Evolutionary conservation across 768 basidiomycete genomes (phyloP), one percentile per base, ranked within the genome.

Genomic region (Tylopilus vinaceipallidus): DNA sequence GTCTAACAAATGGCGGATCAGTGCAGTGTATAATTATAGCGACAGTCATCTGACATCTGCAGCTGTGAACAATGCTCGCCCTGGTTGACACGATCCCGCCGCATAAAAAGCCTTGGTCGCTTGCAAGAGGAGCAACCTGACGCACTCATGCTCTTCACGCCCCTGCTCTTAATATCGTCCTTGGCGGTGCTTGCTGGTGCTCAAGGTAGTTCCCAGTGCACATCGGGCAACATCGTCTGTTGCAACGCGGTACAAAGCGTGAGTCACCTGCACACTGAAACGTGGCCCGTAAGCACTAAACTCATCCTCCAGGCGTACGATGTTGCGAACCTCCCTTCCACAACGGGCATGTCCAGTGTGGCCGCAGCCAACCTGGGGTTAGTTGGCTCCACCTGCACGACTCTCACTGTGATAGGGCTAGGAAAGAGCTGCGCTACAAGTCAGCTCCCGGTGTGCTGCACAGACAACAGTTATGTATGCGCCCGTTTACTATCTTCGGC

Each of bases 391-490:
- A 4, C 36, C 14, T 59, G 50, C 43, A 47, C 45, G 7, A 26
- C 32, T 2, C 35, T 59, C 22, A 59, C 44, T 16, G 53, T 55
- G 23, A 59, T 58, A 13, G 50, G 53, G 14, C 38, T 16, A 16
- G 56, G 53, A 42, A 45, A 22, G 29, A 44, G 37, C 13, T 52
- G 53, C 8, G 47, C 32, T n/a, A 58, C 53, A 5, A 49, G 29
- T 22, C 53, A 59, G 27, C 3, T 37, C 3, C 53, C 58, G 1
- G 5, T 58, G 24, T 59, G 58, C 35, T 59, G 56, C 33, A 32
- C 42, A 14, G 53, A 58, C 38, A 45, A 55, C 19, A 55, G 23
- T 45, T 50, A 55, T 20, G 57, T 59, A 27, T 22, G 50, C 50
- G 17, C 6, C 14, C 13, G 32, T 24, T 45, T 20, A 13, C 36